phyloP scores from a whole-genome alignment of 2,329 filamentous ascomycete genomes.

The Phyllosticta paracitricarpa region DNA sequence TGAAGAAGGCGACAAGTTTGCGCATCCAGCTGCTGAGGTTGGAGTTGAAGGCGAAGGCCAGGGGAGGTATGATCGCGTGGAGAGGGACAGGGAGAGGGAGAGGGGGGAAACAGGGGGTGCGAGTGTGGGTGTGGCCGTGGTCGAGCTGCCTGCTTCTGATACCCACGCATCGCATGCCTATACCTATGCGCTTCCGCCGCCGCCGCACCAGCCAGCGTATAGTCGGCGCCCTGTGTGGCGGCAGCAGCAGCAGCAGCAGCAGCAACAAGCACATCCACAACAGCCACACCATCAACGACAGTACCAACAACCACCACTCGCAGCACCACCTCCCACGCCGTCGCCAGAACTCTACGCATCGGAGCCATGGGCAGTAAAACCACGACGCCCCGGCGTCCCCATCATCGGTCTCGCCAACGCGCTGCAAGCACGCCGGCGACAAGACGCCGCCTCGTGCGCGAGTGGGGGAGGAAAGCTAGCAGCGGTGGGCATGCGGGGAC shows the following conservation, averaged over 20 bases:
- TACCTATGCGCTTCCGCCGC: background rate
- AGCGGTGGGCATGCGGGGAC: background rate
- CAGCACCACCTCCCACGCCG: background rate
- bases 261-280: too few species aligned
- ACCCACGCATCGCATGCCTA: too few species aligned
- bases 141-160: background rate
- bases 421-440: background rate
- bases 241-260: background rate
- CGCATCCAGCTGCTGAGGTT: too few species aligned
- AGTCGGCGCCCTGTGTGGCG: background rate
- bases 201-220: background rate
- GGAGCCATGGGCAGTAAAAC: background rate
- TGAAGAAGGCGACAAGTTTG: too few species aligned
- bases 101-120: background rate
- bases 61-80: too few species aligned
- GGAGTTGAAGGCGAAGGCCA: too few species aligned
- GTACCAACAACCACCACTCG: too few species aligned
- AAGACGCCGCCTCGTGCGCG: background rate
- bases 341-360: background rate
- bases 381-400: background rate
- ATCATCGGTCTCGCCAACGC: background rate
- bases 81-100: too few species aligned
- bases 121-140: too few species aligned
- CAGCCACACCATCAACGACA: too few species aligned
- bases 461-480: background rate